Conservation (phyloP, 371 early-diverging fungal genomes). For the Sporodiniella umbellata region DNA sequence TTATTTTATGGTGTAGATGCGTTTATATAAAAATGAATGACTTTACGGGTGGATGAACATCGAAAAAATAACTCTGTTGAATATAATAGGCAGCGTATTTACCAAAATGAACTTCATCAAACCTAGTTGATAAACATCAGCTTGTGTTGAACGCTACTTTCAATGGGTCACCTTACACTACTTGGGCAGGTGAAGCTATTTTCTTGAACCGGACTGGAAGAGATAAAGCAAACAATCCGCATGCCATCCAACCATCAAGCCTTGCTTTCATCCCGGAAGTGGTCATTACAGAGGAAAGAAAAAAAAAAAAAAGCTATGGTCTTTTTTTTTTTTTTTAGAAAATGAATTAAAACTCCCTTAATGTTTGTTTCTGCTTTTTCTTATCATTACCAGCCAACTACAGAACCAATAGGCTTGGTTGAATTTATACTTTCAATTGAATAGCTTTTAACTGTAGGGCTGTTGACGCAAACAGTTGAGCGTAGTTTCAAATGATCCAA, state of each 20-base stretch:
- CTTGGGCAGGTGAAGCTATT: slow-evolving; percentile 16
- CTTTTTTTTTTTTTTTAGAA: no score
- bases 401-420: no score
- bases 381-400: no score
- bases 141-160: neutral
- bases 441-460: no score
- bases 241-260: slow-evolving; percentile 10
- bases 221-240: slow-evolving; percentile 11
- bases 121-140: slow-evolving; percentile 38
- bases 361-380: no score
- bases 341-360: no score
- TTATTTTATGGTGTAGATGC: no score
- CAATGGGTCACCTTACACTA: slow-evolving; percentile 17
- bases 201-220: slow-evolving; percentile 17
- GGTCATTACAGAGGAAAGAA: neutral
- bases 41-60: slow-evolving; percentile 72
- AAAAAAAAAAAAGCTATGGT: neutral
- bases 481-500: no score
- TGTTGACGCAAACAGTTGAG: no score
- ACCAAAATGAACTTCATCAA: slow-evolving; percentile 99
- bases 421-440: no score
- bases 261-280: neutral
- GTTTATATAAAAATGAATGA: no score
- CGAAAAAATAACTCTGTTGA: slow-evolving; percentile 91
- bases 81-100: slow-evolving; percentile 97